Evolutionary conservation across 306 rosid genomes (phyloP).

Genomic region (Cucurbita maxima): DNA sequence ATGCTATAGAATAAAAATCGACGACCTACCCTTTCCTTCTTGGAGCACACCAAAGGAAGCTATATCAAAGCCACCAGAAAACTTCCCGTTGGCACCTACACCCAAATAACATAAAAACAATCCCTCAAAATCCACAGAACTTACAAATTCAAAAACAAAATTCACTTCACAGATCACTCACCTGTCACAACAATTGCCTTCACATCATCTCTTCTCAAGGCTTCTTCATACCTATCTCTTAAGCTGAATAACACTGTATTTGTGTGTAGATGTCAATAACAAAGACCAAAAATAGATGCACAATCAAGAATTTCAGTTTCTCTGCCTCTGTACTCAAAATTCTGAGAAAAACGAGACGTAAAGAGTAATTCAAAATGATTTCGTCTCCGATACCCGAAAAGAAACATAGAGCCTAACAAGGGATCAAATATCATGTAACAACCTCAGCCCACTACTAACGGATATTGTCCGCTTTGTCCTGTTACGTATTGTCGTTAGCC

Average conservation of each 20-base stretch:
- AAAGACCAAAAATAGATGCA: not conserved
- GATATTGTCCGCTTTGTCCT: too few species aligned
- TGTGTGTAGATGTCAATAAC: not conserved
- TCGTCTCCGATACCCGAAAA: too few species aligned
- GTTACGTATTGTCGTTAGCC: too few species aligned
- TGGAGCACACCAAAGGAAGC: constrained; percentile 47
- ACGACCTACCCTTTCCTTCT: constrained; percentile 35
- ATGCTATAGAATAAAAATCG: too few species aligned
- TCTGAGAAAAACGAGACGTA: too few species aligned
- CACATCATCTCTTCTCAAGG: constrained; percentile 56
- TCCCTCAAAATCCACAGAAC: not conserved
- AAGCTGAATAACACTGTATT: constrained; percentile 47
- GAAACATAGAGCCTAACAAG: too few species aligned
- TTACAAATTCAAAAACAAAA: not conserved
- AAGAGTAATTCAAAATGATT: too few species aligned
- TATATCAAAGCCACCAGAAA: constrained; percentile 95
- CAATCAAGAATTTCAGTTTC: not conserved
- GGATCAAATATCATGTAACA: too few species aligned
- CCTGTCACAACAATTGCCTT: constrained; percentile 87
- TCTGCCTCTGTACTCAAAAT: not conserved
- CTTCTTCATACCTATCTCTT: constrained; percentile 55
- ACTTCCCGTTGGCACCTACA: constrained; percentile 71
- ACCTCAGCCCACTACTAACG: too few species aligned
- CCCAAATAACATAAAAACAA: not conserved
- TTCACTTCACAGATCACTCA: constrained; percentile 2